Evolutionary conservation across 768 basidiomycete species (phyloP), one percentile per base, ranked within the genome.

Genomic region (Trametes cingulata): DNA sequence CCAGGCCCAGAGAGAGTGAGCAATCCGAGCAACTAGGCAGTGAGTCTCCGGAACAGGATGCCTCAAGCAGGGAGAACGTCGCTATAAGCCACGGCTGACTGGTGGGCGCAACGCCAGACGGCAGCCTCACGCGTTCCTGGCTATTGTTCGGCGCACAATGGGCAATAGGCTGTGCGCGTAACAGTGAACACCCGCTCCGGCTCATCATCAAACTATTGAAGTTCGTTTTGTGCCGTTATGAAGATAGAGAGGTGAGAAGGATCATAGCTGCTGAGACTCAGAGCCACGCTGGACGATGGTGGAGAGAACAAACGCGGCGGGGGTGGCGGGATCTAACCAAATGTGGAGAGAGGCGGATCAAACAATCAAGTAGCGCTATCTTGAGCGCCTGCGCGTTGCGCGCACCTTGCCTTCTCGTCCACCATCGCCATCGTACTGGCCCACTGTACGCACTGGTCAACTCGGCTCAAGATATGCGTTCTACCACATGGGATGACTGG

Each of bases 61-160:
- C 22, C 37, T 24, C 29, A 33, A 33, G 29, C 6, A 33, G 20
- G n/a, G 27, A 3, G 17, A 8, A 6, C 17, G 15, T 46, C 37
- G 29, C 46, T 36, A 40, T 53, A 43, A 52, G 15, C 20, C 33
- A 13, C 37, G 52, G 58, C 51, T 45, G 50, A 40, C 58, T 14
- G 19, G 24, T 33, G 27, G 51, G 51, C 52, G n/a, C n/a, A n/a
- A n/a, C n/a, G n/a, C n/a, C n/a, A n/a, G n/a, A n/a, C n/a, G 50
- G 42, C 42, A 47, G 51, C 58, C 47, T 57, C 46, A 27, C 39
- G 29, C 13, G 51, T 43, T 35, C 43, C 51, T 56, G 45, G 37
- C 43, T 52, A 52, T 59, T 52, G 51, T 59, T 52, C 58, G 12
- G 12, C 14, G 50, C 40, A 59, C 58, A 59, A 59, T 59, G 51